These are phyloP conservation scores for Aegle marmelos DNA, from an alignment of 345 rosid species.

Conservation along the genomic window DNA sequence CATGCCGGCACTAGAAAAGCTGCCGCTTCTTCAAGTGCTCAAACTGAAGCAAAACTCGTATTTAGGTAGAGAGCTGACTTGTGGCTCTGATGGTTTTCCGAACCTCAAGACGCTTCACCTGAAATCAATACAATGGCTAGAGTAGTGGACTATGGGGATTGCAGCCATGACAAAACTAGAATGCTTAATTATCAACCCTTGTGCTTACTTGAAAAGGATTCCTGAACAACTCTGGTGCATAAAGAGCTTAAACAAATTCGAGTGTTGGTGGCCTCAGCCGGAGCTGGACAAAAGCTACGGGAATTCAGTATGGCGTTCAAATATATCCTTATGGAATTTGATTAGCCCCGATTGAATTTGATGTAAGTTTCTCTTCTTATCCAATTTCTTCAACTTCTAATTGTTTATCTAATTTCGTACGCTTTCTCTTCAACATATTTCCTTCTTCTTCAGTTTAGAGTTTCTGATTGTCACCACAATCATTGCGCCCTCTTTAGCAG, in stretches of 20 bases:
- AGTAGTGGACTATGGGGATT: neutral
- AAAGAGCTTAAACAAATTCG: neutral
- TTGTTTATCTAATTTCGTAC: too few species aligned
- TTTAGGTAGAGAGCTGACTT: neutral
- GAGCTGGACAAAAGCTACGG: neutral
- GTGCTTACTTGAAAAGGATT: neutral
- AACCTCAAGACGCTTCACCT: neutral
- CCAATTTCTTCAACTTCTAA: too few species aligned
- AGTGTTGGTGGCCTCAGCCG: neutral
- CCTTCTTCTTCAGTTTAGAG: too few species aligned
- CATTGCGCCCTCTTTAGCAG: too few species aligned
- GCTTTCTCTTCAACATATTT: too few species aligned
- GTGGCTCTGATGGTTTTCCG: neutral
- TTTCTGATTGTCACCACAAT: too few species aligned
- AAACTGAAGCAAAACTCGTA: neutral
- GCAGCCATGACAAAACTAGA: neutral
- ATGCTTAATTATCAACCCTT: neutral
- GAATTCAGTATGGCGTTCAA: neutral
- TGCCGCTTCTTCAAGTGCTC: neutral
- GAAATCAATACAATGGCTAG: slow-evolving; percentile 5
- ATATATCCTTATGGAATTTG: neutral
- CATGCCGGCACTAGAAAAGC: neutral
- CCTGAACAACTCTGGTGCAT: neutral
- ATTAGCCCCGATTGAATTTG: too few species aligned
- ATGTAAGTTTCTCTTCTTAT: too few species aligned